A percentile compares a stretch with the other conserved stretches of the same genome.
phyloP scores from a whole-genome alignment of 73 alveolate species.

The Uronychia binucleata region DNA sequence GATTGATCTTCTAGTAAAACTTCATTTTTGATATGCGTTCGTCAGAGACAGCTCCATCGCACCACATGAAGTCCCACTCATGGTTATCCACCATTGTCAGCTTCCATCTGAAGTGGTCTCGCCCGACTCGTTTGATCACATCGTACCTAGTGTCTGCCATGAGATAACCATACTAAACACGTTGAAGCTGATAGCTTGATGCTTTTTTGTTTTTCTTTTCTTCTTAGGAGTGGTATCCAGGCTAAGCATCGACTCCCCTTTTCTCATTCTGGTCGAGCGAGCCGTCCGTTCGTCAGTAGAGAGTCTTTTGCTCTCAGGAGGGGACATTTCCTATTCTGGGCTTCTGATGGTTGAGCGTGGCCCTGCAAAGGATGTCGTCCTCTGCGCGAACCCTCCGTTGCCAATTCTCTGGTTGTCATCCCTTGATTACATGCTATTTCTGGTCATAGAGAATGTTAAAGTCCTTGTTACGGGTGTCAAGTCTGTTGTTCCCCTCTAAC shows the following conservation, averaged over 20 bases:
- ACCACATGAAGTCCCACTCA: conserved; percentile 71
- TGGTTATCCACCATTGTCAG: conserved; percentile 14
- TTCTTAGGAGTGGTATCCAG: not conserved
- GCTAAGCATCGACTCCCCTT: not conserved
- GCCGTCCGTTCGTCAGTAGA: too few relatives aligned
- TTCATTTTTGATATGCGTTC: conserved; percentile 54
- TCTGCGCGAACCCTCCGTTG: too few relatives aligned
- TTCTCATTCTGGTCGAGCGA: too few relatives aligned
- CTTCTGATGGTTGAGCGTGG: too few relatives aligned
- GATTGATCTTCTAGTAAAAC: conserved; percentile 80
- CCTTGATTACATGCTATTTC: too few relatives aligned
- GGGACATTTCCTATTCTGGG: too few relatives aligned
- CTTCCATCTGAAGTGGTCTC: conserved; percentile 52
- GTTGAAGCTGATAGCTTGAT: not conserved
- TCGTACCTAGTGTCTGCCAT: conserved; percentile 47
- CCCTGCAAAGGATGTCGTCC: too few relatives aligned
- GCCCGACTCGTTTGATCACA: conserved; percentile 39
- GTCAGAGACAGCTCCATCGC: conserved; percentile 40
- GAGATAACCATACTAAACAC: not conserved
- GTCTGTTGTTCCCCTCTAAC: too few relatives aligned
- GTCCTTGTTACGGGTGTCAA: too few relatives aligned
- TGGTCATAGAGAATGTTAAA: too few relatives aligned
- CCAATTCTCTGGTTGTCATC: too few relatives aligned
- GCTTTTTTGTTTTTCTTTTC: not conserved
- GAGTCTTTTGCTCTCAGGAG: too few relatives aligned